These are phyloP conservation scores for Globisporangium nagaii DNA, from an alignment of 352 stramenopile genomes.

Conservation along the genomic window DNA sequence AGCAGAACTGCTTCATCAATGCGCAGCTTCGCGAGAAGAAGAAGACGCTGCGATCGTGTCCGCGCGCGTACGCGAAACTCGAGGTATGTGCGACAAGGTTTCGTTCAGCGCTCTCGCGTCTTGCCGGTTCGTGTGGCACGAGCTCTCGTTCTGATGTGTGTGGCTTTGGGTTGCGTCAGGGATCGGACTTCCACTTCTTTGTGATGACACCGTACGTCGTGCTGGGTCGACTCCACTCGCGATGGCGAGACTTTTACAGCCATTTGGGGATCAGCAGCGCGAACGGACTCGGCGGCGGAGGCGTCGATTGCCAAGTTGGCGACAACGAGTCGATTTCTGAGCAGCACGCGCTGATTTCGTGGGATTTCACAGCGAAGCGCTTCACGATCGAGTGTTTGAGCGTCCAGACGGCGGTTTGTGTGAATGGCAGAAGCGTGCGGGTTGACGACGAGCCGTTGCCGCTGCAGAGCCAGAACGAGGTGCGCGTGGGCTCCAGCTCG, in stretches of 20 bases:
- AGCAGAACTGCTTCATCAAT: constrained; percentile 42
- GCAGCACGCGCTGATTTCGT: constrained; percentile 63
- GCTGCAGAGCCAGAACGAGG: constrained; percentile 44
- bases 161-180: constrained; percentile 15
- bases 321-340: constrained; percentile 52
- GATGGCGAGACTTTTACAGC: constrained; percentile 61
- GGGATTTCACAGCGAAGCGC: constrained; percentile 29
- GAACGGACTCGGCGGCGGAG: constrained; percentile 42
- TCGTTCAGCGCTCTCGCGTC: too few species aligned
- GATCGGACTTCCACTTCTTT: constrained; percentile 57
- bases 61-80: constrained; percentile 70
- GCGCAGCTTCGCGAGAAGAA: constrained; percentile 29
- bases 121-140: background rate
- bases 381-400: constrained; percentile 77
- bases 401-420: constrained; percentile 35
- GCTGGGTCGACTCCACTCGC: constrained; percentile 48
- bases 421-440: constrained; percentile 57
- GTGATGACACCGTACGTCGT: constrained; percentile 60
- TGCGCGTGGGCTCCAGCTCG: constrained; percentile 63
- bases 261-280: constrained; percentile 33
- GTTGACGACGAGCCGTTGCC: constrained; percentile 38
- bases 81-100: constrained; percentile 40
- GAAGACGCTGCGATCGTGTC: constrained; percentile 14
- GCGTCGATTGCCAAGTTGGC: constrained; percentile 69
- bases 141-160: constrained; percentile 1